Conservation (phyloP, 1,284 basidiomycete species). For the Veloporphyrellus conicus region DNA sequence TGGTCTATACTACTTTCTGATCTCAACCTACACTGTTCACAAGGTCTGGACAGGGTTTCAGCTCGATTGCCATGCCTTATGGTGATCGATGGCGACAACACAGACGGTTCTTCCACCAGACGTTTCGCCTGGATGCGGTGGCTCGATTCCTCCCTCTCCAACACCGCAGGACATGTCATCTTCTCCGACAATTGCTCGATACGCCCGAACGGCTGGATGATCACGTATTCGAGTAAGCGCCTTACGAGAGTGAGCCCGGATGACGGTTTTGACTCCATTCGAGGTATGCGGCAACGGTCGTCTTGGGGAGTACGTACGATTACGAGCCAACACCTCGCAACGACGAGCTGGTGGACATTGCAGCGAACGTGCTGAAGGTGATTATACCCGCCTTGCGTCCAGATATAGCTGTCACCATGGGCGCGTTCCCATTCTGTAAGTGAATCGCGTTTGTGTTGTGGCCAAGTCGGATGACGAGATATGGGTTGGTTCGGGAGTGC, state of each 20-base stretch:
- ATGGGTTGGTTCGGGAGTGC: too few relatives aligned
- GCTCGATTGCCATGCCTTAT: too few relatives aligned
- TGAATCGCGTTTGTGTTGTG: background rate
- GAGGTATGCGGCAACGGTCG: slow-evolving; percentile 11
- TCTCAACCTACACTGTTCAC: too few relatives aligned
- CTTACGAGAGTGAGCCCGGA: too few relatives aligned
- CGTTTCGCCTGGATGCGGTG: background rate
- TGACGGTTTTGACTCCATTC: background rate
- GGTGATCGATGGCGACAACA: slow-evolving; percentile 10
- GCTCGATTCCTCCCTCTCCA: background rate
- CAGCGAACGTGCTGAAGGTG: background rate
- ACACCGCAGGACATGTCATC: background rate
- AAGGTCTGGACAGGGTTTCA: too few relatives aligned
- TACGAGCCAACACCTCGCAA: slow-evolving; percentile 14
- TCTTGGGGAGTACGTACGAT: slow-evolving; percentile 13
- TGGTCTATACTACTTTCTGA: background rate
- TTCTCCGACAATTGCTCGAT: slow-evolving; percentile 1
- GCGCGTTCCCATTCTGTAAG: slow-evolving; percentile 16
- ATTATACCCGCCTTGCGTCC: background rate
- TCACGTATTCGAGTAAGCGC: background rate
- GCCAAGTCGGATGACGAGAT: too few relatives aligned
- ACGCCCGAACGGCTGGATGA: background rate
- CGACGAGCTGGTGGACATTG: slow-evolving; percentile 9
- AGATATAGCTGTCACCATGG: slow-evolving; percentile 3
- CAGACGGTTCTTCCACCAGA: slow-evolving; percentile 13